Evolutionary conservation across 2,329 filamentous ascomycete species (phyloP).

Genomic region (Aspergillus aculeatus): DNA sequence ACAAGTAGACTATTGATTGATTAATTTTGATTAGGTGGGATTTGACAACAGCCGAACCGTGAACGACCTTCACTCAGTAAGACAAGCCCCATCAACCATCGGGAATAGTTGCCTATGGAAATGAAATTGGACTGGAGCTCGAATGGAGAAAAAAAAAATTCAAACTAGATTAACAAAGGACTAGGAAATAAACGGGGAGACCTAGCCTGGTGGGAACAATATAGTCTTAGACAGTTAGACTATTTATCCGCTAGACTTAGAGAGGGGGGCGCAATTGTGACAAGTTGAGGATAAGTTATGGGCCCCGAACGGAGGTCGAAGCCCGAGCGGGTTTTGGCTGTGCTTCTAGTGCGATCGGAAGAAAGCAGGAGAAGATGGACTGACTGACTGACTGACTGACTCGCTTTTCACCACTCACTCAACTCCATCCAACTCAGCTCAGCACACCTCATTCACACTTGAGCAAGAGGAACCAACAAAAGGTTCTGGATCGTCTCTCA

Average conservation of each 20-base stretch:
- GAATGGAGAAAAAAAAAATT: background rate
- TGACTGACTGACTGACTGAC: background rate
- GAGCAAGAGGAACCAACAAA: background rate
- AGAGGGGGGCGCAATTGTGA: too few species aligned
- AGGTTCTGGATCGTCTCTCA: background rate
- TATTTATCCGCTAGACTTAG: background rate
- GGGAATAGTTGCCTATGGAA: background rate
- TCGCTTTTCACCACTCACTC: background rate
- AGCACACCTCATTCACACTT: background rate
- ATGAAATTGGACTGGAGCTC: background rate
- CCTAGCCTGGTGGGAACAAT: too few species aligned
- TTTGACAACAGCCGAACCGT: too few species aligned
- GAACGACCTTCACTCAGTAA: too few species aligned
- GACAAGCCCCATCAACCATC: background rate
- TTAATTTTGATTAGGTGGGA: too few species aligned
- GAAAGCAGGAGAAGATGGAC: background rate
- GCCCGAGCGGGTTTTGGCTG: background rate
- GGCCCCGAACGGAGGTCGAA: background rate
- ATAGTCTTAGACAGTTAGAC: too few species aligned
- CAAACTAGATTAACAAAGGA: too few species aligned
- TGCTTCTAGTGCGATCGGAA: slow-evolving; percentile 1
- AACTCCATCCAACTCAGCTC: background rate
- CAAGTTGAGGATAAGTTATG: background rate
- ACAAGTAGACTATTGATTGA: too few species aligned
- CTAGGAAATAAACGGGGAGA: too few species aligned